phyloP scores from a whole-genome alignment of 2,329 filamentous ascomycete species.

The Xylariomycetidae sp. region DNA sequence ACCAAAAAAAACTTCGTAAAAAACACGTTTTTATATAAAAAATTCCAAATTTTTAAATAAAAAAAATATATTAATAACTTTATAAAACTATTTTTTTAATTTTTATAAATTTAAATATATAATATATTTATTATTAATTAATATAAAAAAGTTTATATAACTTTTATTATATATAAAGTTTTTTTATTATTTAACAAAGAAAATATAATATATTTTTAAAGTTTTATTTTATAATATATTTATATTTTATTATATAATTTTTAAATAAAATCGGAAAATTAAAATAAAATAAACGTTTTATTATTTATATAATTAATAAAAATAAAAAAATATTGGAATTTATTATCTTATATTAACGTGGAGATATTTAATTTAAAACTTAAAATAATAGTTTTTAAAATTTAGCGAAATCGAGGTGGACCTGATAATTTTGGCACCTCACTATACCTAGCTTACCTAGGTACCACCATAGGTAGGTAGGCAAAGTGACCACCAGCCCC shows the following conservation, averaged over 20 bases:
- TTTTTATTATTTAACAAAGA: neutral
- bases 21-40: no score
- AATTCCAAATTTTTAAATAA: no score
- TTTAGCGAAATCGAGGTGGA: no score
- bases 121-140: neutral
- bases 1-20: no score
- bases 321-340: neutral
- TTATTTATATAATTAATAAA: no score
- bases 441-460: no score
- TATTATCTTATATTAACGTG: neutral
- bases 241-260: neutral
- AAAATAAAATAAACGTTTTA: neutral
- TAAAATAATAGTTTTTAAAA: no score
- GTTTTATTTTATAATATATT: slow-evolving; percentile 1
- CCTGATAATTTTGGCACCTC: no score
- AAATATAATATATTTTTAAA: neutral
- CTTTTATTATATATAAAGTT: neutral
- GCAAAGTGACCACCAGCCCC: no score
- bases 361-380: no score
- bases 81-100: neutral
- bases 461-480: no score
- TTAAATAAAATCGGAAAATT: neutral
- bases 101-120: neutral
- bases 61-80: slow-evolving; percentile 1
- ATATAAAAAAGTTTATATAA: neutral